Evolutionary conservation across 2,329 filamentous ascomycete species (phyloP), one percentile per base, ranked within the genome.

Genomic region (Alternaria triticimaculans): DNA sequence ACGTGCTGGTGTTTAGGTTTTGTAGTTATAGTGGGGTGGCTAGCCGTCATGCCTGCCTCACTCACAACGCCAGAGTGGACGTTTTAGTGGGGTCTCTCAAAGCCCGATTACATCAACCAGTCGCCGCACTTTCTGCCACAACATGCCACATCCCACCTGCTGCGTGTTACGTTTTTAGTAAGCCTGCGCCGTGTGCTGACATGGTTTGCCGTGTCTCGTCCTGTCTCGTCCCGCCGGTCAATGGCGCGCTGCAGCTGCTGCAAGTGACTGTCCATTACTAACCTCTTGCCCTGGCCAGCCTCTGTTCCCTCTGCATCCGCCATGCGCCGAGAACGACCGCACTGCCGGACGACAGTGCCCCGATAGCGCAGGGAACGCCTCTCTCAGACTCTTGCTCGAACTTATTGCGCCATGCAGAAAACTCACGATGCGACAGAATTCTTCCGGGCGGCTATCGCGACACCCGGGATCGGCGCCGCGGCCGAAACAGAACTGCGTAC

Each of bases 401-500:
- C 49, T 9, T 45, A 21, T 45, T 45, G 33, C 51, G n/a, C 41
- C 21, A n/a, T 45, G 30, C 46, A 50, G 46, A 50, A 48, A 37
- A 41, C 37, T 41, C 45, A 54, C 58, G 25, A 55, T 55, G 58
- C 33, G 26, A 60, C 28, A 58, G 53, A 72, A 69, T 72, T 72
- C 63, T 72, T 73, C 71, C 71, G 71, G 66, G 50, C 67, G 63
- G 43, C 68, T 68, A 63, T 66, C 60, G 64, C 64, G 58, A 50
- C 60, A 56, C 55, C 37, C 67, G 66, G 62, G 45, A 57, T 70
- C 66, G 69, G 70, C 66, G 72, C 70, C 70, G 72, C 70, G 66
- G 72, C 72, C 72, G 72, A 65, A 62, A 64, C 72, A 65, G 66
- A 70, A 56, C 62, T 58, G 53, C 48, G 26, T 59, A 57, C 23